Conservation (phyloP, 768 basidiomycete genomes). For the Agrocybe praecox region DNA sequence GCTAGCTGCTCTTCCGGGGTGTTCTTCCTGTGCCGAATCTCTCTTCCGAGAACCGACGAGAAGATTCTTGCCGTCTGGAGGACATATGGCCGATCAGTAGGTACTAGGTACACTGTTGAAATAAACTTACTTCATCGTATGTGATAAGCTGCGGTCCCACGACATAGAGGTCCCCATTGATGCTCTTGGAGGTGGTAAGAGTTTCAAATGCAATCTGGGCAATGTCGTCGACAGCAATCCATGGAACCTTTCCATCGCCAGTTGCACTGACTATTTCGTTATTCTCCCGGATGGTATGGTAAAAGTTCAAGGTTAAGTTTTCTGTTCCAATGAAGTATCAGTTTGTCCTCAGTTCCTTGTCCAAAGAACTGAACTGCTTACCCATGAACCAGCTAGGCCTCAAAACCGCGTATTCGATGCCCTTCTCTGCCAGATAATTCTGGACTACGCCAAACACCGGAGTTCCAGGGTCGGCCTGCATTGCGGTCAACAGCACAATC, state of each 20-base stretch:
- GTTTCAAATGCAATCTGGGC: conserved; percentile 27
- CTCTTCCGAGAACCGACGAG: conserved; percentile 15
- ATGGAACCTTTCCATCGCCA: conserved; percentile 22
- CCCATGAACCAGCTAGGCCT: conserved; percentile 25
- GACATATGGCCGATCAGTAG: too few species aligned
- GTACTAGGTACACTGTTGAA: too few species aligned
- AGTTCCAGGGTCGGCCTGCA: conserved; percentile 1
- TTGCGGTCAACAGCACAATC: conserved; percentile 28
- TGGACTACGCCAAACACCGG: conserved; percentile 19
- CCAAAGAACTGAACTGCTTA: neutral
- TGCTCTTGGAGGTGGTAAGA: conserved; percentile 14
- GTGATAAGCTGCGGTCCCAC: conserved; percentile 28
- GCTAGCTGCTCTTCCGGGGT: conserved; percentile 5
- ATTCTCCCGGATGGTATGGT: conserved; percentile 4
- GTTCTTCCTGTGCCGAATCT: conserved; percentile 14
- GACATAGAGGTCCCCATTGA: conserved; percentile 14
- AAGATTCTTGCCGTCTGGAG: conserved; percentile 5
- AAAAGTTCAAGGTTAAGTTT: conserved; percentile 16
- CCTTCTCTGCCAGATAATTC: conserved; percentile 17
- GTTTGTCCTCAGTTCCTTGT: neutral
- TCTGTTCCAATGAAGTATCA: conserved; percentile 11
- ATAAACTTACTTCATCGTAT: conserved; percentile 22
- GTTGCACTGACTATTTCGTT: conserved; percentile 17
- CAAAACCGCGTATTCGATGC: conserved; percentile 23
- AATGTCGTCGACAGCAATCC: conserved; percentile 28